phyloP scores from a whole-genome alignment of 176 grass and related monocot genomes.

The Avena eriantha region DNA sequence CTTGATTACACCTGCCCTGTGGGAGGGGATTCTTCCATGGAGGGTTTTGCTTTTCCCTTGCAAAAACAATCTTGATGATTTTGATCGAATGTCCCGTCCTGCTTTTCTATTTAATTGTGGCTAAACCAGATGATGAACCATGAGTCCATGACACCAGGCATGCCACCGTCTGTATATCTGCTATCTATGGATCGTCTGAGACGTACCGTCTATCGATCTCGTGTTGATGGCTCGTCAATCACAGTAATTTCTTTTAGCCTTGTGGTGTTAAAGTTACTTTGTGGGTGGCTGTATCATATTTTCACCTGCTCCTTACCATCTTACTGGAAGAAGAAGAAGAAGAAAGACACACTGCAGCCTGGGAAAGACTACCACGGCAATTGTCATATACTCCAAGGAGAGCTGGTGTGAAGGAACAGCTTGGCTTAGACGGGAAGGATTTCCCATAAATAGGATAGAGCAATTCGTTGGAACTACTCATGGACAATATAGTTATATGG shows the following conservation, averaged over 20 bases:
- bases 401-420: neutral
- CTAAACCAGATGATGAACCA: neutral
- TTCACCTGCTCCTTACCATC: no score
- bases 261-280: neutral
- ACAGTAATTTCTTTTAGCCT: neutral
- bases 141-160: neutral
- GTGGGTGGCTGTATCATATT: neutral
- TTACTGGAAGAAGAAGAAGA: no score
- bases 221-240: neutral
- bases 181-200: neutral
- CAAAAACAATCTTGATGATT: neutral
- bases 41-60: neutral
- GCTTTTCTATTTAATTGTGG: neutral
- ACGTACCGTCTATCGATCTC: neutral
- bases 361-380: neutral
- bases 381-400: neutral
- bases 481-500: slow-evolving; percentile 10
- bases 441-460: neutral
- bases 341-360: no score
- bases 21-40: neutral
- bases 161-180: neutral
- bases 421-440: slow-evolving; percentile 25
- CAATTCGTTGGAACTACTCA: slow-evolving; percentile 24
- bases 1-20: neutral
- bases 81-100: neutral